A percentile compares a stretch with the other conserved stretches of the same genome.
These are phyloP conservation scores for Gloeophyllum trabeum DNA, from an alignment of 768 basidiomycete genomes.

Conservation along the genomic window DNA sequence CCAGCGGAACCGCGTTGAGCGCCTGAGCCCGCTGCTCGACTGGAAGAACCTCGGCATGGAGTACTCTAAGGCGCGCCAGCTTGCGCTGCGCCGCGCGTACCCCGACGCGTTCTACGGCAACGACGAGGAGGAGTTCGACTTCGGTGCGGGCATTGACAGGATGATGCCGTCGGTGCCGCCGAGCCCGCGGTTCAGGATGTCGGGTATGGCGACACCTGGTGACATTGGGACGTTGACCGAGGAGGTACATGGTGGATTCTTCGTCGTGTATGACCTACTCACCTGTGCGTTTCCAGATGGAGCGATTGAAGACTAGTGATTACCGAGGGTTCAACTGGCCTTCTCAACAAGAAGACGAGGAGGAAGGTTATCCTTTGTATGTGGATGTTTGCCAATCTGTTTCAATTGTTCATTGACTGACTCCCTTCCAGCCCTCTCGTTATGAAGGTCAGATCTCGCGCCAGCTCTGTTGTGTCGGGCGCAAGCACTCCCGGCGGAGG, in stretches of 20 bases:
- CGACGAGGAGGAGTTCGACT: conserved; percentile 41
- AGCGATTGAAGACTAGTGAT: conserved; percentile 76
- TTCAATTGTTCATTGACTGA: conserved; percentile 7
- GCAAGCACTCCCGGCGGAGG: conserved; percentile 86
- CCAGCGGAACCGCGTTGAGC: conserved; percentile 95
- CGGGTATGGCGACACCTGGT: conserved; percentile 83
- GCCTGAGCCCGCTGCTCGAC: conserved; percentile 85
- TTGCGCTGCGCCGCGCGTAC: conserved; percentile 87
- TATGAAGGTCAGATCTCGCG: conserved; percentile 81
- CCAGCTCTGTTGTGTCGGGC: conserved; percentile 62
- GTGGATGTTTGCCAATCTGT: conserved; percentile 20
- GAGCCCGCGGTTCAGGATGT: conserved; percentile 66
- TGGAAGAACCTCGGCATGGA: conserved; percentile 99
- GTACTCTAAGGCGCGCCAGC: conserved; percentile 89
- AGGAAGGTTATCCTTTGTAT: conserved; percentile 84
- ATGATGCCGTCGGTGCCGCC: conserved; percentile 74
- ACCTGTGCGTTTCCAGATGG: too few relatives aligned
- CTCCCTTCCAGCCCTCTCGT: conserved; percentile 56
- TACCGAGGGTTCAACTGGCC: conserved; percentile 66
- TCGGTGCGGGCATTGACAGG: conserved; percentile 54
- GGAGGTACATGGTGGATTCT: conserved; percentile 36
- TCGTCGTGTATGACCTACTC: too few relatives aligned
- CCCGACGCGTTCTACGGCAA: conserved; percentile 83
- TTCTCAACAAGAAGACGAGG: conserved; percentile 61
- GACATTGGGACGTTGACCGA: conserved; percentile 87